Evolutionary conservation across 2,329 filamentous ascomycete genomes (phyloP).

Genomic region (Ascochyta clinopodiicola): DNA sequence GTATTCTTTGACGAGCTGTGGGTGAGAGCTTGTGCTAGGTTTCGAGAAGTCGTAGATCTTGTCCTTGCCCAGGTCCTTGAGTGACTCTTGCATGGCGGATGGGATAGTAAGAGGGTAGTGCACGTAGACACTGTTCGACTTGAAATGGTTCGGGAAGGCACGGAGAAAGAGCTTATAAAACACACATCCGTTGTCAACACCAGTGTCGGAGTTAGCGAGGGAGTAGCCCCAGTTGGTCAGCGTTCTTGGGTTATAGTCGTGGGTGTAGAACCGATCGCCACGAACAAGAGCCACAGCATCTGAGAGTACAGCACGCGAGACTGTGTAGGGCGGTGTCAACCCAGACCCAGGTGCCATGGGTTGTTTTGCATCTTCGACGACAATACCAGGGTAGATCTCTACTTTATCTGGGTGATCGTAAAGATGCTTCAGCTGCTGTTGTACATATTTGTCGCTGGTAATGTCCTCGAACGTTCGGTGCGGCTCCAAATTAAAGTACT

Average conservation of each 20-base stretch:
- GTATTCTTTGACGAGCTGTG: conserved; percentile 64
- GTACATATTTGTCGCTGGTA: conserved; percentile 75
- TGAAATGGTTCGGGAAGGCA: conserved; percentile 82
- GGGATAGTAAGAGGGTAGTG: conserved; percentile 79
- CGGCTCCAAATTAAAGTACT: conserved; percentile 78
- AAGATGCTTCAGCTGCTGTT: conserved; percentile 62
- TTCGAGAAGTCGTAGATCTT: conserved; percentile 73
- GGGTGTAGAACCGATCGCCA: conserved; percentile 78
- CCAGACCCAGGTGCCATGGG: conserved; percentile 73
- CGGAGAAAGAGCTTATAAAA: conserved; percentile 84
- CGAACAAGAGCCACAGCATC: conserved; percentile 81
- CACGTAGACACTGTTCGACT: conserved; percentile 78
- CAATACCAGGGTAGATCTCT: conserved; percentile 80
- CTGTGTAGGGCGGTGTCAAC: conserved; percentile 76
- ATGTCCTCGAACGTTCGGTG: conserved; percentile 84
- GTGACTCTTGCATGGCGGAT: conserved; percentile 73
- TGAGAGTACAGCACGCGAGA: conserved; percentile 76
- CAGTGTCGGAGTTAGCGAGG: conserved; percentile 74
- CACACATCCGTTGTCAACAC: conserved; percentile 79
- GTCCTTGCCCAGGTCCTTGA: conserved; percentile 70
- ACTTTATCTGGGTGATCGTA: conserved; percentile 82
- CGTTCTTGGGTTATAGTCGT: conserved; percentile 72
- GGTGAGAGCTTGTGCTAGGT: conserved; percentile 57
- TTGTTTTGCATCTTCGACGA: conserved; percentile 76
- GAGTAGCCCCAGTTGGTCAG: conserved; percentile 86